Evolutionary conservation across 192 early-diverging fungal genomes (phyloP).

Genomic region (Umbelopsis sp.): DNA sequence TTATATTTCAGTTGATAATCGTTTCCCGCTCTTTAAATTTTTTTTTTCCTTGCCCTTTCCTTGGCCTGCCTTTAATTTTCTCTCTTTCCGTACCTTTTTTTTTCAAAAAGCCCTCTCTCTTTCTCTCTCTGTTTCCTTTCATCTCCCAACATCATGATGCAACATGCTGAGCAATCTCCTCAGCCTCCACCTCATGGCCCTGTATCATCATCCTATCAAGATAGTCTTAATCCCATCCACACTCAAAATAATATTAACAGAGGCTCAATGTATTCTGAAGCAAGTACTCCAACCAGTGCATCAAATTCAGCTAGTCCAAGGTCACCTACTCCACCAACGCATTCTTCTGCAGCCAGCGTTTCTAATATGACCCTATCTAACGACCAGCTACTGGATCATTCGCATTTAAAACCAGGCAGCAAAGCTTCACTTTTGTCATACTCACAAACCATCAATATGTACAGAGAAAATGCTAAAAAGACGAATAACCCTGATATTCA

Average conservation of each 20-base stretch:
- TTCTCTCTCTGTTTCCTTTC: not conserved
- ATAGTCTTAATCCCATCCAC: not conserved
- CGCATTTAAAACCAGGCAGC: constrained; percentile 61
- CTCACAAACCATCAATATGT: constrained; percentile 56
- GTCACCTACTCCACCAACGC: constrained; percentile 10
- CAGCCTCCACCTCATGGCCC: constrained; percentile 12
- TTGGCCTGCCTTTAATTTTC: not conserved
- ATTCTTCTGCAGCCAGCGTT: not conserved
- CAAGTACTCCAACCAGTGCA: constrained; percentile 13
- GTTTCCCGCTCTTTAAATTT: not conserved
- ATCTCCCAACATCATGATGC: constrained; percentile 11
- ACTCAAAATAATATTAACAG: constrained; percentile 6
- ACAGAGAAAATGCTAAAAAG: constrained; percentile 67
- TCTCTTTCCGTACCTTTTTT: not conserved
- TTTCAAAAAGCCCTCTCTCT: not conserved
- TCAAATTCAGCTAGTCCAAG: constrained; percentile 21
- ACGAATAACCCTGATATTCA: constrained; percentile 59
- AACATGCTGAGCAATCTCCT: constrained; percentile 11
- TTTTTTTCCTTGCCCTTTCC: not conserved
- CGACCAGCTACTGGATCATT: constrained; percentile 49
- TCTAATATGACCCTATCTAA: constrained; percentile 12
- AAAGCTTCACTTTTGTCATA: constrained; percentile 59
- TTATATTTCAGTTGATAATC: not conserved
- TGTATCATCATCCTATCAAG: not conserved
- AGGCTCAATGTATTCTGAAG: constrained; percentile 13